Conservation (phyloP, 352 stramenopile genomes). For the Phytophthora tubulina region DNA sequence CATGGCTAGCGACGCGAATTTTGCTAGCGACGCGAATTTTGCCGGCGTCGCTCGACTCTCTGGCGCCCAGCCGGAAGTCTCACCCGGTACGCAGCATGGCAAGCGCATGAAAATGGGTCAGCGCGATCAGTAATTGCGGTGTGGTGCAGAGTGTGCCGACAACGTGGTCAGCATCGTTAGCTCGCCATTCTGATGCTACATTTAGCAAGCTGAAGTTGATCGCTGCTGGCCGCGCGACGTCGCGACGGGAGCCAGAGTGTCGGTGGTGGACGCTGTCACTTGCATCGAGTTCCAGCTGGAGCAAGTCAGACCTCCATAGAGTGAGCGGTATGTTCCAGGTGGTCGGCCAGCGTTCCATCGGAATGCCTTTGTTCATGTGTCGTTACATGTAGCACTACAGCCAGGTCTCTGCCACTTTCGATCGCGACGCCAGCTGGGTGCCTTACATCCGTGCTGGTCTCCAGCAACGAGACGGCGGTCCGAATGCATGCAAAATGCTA, state of each 20-base stretch:
- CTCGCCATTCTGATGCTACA: neutral
- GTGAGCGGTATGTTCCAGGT: constrained; percentile 9
- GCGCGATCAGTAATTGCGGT: neutral
- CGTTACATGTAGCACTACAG: neutral
- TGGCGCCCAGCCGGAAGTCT: constrained; percentile 4
- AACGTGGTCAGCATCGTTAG: neutral
- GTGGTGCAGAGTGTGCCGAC: neutral
- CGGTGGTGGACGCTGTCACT: neutral
- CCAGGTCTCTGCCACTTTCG: constrained; percentile 24
- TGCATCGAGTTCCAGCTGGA: constrained; percentile 1
- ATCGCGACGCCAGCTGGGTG: constrained; percentile 13
- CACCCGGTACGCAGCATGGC: neutral
- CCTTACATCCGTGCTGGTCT: constrained; percentile 19
- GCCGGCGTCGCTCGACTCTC: neutral
- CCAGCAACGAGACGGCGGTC: constrained; percentile 29
- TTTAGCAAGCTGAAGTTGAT: constrained; percentile 25
- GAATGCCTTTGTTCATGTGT: constrained; percentile 7
- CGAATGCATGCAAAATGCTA: constrained; percentile 24
- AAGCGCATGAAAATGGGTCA: neutral
- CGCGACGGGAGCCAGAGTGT: constrained; percentile 24
- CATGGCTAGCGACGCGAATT: neutral
- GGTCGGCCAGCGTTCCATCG: constrained; percentile 13
- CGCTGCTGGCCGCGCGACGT: constrained; percentile 11
- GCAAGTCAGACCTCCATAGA: constrained; percentile 29
- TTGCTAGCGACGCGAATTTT: neutral